Percentiles rank a stretch among this genome's conserved stretches.
Conservation (phyloP, 805 yeast species). For the Candida ponderosae region DNA sequence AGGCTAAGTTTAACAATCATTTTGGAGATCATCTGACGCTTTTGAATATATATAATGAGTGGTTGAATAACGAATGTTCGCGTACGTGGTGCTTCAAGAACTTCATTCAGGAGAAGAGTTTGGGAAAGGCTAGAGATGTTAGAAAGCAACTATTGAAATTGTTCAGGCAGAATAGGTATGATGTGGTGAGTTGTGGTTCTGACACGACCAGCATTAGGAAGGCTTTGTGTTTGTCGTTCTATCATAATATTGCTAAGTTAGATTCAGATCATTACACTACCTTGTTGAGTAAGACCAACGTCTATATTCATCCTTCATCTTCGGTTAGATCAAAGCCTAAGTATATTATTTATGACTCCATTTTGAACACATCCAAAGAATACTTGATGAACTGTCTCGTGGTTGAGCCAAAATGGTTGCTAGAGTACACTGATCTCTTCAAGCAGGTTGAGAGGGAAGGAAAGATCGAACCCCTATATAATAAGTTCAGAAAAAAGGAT, state of each 20-base stretch:
- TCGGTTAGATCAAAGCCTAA: slow-evolving; percentile 61
- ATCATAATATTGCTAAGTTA: slow-evolving; percentile 58
- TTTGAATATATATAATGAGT: slow-evolving; percentile 68
- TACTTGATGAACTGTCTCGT: slow-evolving; percentile 84
- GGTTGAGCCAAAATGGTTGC: slow-evolving; percentile 78
- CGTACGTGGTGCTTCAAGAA: slow-evolving; percentile 74
- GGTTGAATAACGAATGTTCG: slow-evolving; percentile 57
- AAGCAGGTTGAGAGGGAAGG: slow-evolving; percentile 47
- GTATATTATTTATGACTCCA: slow-evolving; percentile 74
- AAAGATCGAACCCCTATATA: slow-evolving; percentile 67
- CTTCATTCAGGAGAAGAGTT: slow-evolving; percentile 70
- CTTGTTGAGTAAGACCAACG: slow-evolving; percentile 65
- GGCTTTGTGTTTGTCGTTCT: slow-evolving; percentile 61
- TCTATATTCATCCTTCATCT: slow-evolving; percentile 84
- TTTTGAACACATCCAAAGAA: slow-evolving; percentile 77
- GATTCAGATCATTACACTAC: slow-evolving; percentile 69
- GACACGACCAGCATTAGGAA: slow-evolving; percentile 50
- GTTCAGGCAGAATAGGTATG: slow-evolving; percentile 40
- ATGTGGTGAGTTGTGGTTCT: slow-evolving; percentile 42
- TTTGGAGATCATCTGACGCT: slow-evolving; percentile 81
- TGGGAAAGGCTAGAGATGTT: slow-evolving; percentile 75
- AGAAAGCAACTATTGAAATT: slow-evolving; percentile 58
- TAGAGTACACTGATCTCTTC: slow-evolving; percentile 72
- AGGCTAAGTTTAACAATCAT: slow-evolving; percentile 65
- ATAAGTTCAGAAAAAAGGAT: slow-evolving; percentile 49